A percentile compares a stretch with the other conserved stretches of the same genome.
phyloP scores from a whole-genome alignment of 331 rosid species.

The Rosa hybrid region DNA sequence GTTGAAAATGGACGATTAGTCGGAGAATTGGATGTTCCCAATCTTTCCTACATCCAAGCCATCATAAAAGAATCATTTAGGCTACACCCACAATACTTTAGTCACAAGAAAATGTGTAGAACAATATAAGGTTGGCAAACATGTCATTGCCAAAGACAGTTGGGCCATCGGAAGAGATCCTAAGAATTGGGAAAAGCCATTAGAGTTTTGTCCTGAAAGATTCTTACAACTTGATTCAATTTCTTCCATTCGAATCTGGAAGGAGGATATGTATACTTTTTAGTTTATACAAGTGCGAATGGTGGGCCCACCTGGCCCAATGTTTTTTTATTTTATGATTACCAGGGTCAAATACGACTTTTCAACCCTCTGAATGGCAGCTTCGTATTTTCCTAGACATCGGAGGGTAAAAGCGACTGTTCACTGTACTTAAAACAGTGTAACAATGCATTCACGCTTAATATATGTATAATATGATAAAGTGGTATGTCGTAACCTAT shows the following conservation, averaged over 20 bases:
- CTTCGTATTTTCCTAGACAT: no score
- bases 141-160: slow-evolving; percentile 2
- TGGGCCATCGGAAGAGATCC: slow-evolving; percentile 40
- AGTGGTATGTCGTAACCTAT: no score
- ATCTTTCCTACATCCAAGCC: slow-evolving; percentile 57
- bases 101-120: slow-evolving; percentile 34
- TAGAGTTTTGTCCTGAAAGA: slow-evolving; percentile 24
- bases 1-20: slow-evolving; percentile 19
- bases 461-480: no score
- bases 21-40: slow-evolving; percentile 37
- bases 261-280: slow-evolving; percentile 47
- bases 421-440: no score
- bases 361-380: no score
- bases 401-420: no score
- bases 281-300: no score
- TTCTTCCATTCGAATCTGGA: slow-evolving; percentile 49
- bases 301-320: no score
- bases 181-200: slow-evolving; percentile 22
- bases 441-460: no score
- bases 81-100: slow-evolving; percentile 46
- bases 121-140: slow-evolving; percentile 31
- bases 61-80: slow-evolving; percentile 48
- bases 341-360: no score
- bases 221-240: slow-evolving; percentile 7
- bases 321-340: no score